These are phyloP conservation scores for Talinum fruticosum DNA, from an alignment of 148 eudicot species.

Conservation along the genomic window DNA sequence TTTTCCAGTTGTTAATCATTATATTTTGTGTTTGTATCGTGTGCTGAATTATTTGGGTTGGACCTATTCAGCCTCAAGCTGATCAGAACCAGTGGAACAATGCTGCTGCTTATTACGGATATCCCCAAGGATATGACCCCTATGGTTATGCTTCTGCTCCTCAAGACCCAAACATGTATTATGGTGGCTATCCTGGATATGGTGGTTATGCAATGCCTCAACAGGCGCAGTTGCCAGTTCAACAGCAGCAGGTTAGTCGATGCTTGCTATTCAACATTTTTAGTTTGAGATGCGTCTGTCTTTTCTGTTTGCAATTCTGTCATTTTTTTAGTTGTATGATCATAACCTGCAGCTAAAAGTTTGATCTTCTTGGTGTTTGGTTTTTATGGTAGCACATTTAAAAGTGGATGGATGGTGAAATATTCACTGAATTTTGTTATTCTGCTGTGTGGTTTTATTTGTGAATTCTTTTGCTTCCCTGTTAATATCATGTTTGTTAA, in stretches of 20 bases:
- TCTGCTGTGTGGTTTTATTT: background rate
- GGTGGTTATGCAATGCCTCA: conserved; percentile 66
- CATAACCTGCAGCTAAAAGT: too few relatives aligned
- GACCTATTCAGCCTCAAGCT: conserved; percentile 48
- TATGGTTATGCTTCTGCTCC: conserved; percentile 75
- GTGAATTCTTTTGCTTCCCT: background rate
- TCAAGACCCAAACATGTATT: conserved; percentile 79
- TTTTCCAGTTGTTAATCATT: background rate
- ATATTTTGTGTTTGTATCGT: background rate
- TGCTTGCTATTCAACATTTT: background rate
- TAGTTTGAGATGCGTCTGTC: background rate
- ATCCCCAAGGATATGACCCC: conserved; percentile 66
- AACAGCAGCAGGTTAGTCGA: conserved; percentile 46
- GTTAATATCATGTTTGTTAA: background rate
- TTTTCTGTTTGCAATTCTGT: background rate
- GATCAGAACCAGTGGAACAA: conserved; percentile 68
- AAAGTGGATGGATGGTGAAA: too few relatives aligned
- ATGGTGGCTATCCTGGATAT: conserved; percentile 82
- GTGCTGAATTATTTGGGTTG: conserved; percentile 11
- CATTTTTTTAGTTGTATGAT: too few relatives aligned
- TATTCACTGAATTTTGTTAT: too few relatives aligned
- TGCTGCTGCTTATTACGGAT: conserved; percentile 64
- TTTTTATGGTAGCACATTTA: too few relatives aligned
- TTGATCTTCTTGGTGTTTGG: too few relatives aligned
- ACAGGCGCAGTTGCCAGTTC: conserved; percentile 49